A percentile compares a stretch with the other conserved stretches of the same genome.
Conservation (phyloP, 2,329 filamentous ascomycete species). For the Colletotrichum sp. region DNA sequence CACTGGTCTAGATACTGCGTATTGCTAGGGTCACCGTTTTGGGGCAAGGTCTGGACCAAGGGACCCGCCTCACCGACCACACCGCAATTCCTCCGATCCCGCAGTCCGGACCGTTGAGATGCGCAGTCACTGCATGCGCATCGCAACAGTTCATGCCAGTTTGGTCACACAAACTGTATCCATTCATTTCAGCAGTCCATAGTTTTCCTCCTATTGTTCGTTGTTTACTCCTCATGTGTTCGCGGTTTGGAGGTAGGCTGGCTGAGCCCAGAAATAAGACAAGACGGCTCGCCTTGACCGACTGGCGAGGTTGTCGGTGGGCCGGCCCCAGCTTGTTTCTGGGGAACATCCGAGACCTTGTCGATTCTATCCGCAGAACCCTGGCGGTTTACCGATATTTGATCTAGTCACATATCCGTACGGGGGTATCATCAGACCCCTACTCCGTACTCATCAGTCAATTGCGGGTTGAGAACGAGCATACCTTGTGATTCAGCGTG, state of each 20-base stretch:
- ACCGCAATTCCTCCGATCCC: conserved; percentile 2
- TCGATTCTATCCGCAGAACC: not conserved
- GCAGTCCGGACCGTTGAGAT: not conserved
- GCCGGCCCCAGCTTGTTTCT: not conserved
- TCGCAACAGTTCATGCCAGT: not conserved
- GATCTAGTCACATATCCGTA: not conserved
- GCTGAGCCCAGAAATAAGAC: not conserved
- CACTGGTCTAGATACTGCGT: not conserved
- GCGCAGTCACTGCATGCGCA: not conserved
- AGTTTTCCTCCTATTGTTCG: not conserved
- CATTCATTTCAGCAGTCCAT: not conserved
- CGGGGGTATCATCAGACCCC: not conserved
- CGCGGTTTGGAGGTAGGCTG: not conserved
- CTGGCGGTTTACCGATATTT: not conserved
- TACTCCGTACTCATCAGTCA: not conserved
- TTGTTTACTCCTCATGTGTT: not conserved
- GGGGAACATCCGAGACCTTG: not conserved
- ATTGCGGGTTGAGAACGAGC: not conserved
- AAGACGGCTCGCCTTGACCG: not conserved
- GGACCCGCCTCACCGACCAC: conserved; percentile 1
- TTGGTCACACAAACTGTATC: not conserved
- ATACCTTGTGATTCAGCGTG: not conserved
- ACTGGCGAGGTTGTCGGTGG: not conserved
- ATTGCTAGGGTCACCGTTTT: not conserved
- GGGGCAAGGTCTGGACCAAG: not conserved